phyloP scores from a whole-genome alignment of 306 rosid species.

The Quercus aquifolioides region DNA sequence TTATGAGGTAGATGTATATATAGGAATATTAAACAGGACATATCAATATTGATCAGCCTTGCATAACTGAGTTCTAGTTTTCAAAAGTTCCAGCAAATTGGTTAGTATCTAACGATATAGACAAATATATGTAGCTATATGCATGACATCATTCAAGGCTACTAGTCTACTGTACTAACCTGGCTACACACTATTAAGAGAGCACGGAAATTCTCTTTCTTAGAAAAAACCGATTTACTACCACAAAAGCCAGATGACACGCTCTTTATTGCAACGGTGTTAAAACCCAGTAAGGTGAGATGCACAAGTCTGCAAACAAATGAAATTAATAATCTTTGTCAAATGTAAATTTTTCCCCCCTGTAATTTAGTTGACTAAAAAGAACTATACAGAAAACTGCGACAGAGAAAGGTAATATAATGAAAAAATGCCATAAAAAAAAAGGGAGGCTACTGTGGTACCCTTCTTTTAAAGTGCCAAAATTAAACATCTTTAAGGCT shows the following conservation, averaged over 20 bases:
- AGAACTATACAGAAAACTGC: background rate
- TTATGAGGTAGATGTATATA: background rate
- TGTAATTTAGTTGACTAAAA: background rate
- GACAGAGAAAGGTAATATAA: background rate
- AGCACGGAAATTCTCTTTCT: background rate
- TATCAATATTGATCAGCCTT: background rate
- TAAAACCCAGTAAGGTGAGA: background rate
- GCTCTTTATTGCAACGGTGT: background rate
- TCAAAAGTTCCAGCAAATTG: background rate
- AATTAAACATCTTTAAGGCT: background rate
- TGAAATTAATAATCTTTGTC: background rate
- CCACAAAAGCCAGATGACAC: background rate
- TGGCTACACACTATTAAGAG: constrained; percentile 6
- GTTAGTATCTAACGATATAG: background rate
- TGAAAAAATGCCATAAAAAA: background rate
- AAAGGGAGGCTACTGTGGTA: background rate
- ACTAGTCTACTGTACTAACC: background rate
- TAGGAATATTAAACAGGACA: background rate
- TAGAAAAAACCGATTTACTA: background rate
- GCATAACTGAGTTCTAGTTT: background rate
- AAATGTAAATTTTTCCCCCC: background rate
- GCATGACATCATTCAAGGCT: background rate
- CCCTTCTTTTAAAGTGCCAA: background rate
- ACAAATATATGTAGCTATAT: background rate
- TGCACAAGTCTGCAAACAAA: constrained; percentile 1